Percentiles rank a stretch among this genome's conserved stretches.
phyloP scores from a whole-genome alignment of 2,329 filamentous ascomycete species.

The Xenosphaeropsis pyriputrescens region DNA sequence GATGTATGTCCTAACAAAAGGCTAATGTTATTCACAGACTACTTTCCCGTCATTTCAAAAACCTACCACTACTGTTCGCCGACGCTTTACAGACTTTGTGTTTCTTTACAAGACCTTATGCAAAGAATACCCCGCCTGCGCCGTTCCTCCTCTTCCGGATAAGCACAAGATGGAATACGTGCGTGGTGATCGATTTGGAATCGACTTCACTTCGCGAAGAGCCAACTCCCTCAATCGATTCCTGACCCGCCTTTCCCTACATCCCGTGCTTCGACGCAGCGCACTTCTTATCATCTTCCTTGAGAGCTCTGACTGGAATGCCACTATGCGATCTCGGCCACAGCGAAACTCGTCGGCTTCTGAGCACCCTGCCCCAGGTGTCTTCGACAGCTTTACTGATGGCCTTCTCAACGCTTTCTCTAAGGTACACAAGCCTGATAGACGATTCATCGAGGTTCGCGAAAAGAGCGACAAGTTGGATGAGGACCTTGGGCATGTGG shows the following conservation, averaged over 20 bases:
- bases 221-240: slow-evolving; percentile 88
- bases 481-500: slow-evolving; percentile 82
- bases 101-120: slow-evolving; percentile 87
- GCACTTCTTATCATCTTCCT: slow-evolving; percentile 78
- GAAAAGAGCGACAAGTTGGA: slow-evolving; percentile 90
- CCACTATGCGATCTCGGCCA: slow-evolving; percentile 73
- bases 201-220: slow-evolving; percentile 80
- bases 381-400: slow-evolving; percentile 92
- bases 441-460: slow-evolving; percentile 84
- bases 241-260: slow-evolving; percentile 69
- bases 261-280: slow-evolving; percentile 76
- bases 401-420: slow-evolving; percentile 95
- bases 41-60: slow-evolving; percentile 90
- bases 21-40: slow-evolving; percentile 39
- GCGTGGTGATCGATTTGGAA: slow-evolving; percentile 83
- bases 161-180: slow-evolving; percentile 99
- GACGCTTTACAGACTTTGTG: slow-evolving; percentile 94
- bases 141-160: slow-evolving; percentile 87
- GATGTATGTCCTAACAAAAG: slow-evolving; percentile 1
- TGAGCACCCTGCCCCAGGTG: slow-evolving; percentile 40
- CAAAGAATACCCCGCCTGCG: slow-evolving; percentile 79
- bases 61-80: slow-evolving; percentile 62
- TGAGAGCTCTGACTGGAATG: slow-evolving; percentile 91
- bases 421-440: slow-evolving; percentile 90
- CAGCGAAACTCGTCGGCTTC: slow-evolving; percentile 42